These are phyloP conservation scores for Volvox africanus DNA, from an alignment of 139 green algal genomes.

Conservation along the genomic window DNA sequence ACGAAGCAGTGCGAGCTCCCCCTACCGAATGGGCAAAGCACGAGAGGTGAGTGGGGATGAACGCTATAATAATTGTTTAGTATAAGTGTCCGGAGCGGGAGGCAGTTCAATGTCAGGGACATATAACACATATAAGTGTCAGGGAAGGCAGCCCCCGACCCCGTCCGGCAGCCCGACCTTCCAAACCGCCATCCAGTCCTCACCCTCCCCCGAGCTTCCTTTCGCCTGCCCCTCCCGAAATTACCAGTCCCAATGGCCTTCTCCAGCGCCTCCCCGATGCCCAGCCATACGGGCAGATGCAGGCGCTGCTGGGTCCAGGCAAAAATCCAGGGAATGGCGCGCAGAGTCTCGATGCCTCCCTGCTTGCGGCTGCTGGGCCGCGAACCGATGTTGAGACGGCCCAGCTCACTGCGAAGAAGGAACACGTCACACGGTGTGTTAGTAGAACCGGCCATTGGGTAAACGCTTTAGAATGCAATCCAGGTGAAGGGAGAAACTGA, in stretches of 20 bases:
- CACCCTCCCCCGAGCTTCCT: neutral
- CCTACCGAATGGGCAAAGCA: too few relatives aligned
- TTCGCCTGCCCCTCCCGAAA: neutral
- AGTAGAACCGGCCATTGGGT: neutral
- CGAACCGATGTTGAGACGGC: slow-evolving; percentile 96
- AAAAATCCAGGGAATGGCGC: slow-evolving; percentile 97
- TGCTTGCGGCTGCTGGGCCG: slow-evolving; percentile 79
- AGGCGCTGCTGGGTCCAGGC: slow-evolving; percentile 93
- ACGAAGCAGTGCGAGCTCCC: too few relatives aligned
- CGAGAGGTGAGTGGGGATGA: too few relatives aligned
- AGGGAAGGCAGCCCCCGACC: too few relatives aligned
- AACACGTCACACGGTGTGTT: neutral
- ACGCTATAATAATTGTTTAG: too few relatives aligned
- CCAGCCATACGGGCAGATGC: slow-evolving; percentile 97
- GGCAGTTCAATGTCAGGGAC: too few relatives aligned
- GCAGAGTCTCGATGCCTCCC: slow-evolving; percentile 86
- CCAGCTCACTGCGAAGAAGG: slow-evolving; percentile 80
- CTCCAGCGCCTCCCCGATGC: slow-evolving; percentile 91
- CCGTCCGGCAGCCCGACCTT: too few relatives aligned
- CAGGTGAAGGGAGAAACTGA: neutral
- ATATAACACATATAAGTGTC: too few relatives aligned
- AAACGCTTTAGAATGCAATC: neutral
- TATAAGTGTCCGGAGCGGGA: too few relatives aligned
- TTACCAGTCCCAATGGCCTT: slow-evolving; percentile 66
- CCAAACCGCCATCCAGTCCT: neutral